phyloP scores from a whole-genome alignment of 768 basidiomycete genomes.

The Neoboletus magnificus region DNA sequence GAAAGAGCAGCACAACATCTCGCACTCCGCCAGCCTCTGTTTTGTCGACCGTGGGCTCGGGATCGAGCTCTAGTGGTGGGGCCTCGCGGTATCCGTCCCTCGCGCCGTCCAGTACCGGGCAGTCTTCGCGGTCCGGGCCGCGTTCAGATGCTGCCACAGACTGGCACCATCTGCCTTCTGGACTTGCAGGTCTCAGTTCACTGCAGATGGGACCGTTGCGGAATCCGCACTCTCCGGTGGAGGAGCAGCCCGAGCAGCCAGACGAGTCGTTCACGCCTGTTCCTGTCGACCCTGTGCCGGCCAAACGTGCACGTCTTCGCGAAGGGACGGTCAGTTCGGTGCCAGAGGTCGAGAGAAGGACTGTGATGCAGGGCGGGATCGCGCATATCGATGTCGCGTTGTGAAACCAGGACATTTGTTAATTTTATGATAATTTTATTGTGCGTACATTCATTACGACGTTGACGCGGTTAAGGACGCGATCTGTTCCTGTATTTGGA shows the following conservation, averaged over 20 bases:
- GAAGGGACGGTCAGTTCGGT: slow-evolving; percentile 11
- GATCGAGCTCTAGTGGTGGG: slow-evolving; percentile 14
- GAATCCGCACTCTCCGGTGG: slow-evolving; percentile 25
- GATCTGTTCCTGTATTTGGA: neutral
- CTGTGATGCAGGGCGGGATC: slow-evolving; percentile 22
- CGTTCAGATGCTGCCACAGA: slow-evolving; percentile 16
- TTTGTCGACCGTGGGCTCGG: slow-evolving; percentile 12
- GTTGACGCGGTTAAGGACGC: neutral
- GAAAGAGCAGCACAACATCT: slow-evolving; percentile 18
- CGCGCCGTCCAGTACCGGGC: slow-evolving; percentile 14
- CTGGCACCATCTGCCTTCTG: slow-evolving; percentile 25
- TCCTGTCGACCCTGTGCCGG: neutral
- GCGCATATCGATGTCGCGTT: slow-evolving; percentile 24
- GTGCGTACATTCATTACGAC: neutral
- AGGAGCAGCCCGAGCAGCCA: slow-evolving; percentile 2
- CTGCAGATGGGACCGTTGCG: slow-evolving; percentile 11
- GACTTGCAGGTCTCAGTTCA: slow-evolving; percentile 18
- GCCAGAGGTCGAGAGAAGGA: slow-evolving; percentile 23
- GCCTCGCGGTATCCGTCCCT: slow-evolving; percentile 30
- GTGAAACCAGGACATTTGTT: slow-evolving; percentile 10
- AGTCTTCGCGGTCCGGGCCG: slow-evolving; percentile 5
- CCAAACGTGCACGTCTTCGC: slow-evolving; percentile 23
- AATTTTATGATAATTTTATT: slow-evolving; percentile 20
- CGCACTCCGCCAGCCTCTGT: slow-evolving; percentile 14
- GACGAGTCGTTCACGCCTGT: neutral